Percentiles rank a stretch among this genome's conserved stretches.
These are phyloP conservation scores for Leishmania turanica DNA, from an alignment of 208 protist species.

Conservation along the genomic window DNA sequence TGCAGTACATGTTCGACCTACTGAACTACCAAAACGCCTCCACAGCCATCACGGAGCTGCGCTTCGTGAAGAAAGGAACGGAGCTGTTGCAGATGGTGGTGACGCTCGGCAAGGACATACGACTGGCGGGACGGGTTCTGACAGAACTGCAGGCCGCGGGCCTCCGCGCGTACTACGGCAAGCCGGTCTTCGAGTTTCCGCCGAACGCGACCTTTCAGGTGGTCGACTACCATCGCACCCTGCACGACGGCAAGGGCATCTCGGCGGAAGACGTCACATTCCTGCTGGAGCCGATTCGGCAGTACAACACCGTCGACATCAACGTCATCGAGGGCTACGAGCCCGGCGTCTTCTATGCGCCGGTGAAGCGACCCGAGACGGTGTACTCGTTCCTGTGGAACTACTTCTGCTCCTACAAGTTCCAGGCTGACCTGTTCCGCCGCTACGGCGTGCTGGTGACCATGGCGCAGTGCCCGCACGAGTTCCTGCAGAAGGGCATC, in stretches of 20 bases:
- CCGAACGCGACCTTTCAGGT: conserved; percentile 86
- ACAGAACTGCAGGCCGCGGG: conserved; percentile 54
- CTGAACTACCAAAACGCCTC: conserved; percentile 64
- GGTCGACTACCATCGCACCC: conserved; percentile 64
- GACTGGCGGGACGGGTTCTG: conserved; percentile 58
- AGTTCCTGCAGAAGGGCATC: conserved; percentile 67
- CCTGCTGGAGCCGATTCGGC: conserved; percentile 63
- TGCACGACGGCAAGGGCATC: conserved; percentile 62
- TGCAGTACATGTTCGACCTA: conserved; percentile 82
- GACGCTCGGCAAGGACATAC: conserved; percentile 64
- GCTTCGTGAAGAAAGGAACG: conserved; percentile 77
- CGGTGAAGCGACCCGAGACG: conserved; percentile 74
- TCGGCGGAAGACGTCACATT: conserved; percentile 51
- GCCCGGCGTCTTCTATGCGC: conserved; percentile 78
- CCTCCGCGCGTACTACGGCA: conserved; percentile 62
- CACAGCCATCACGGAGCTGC: conserved; percentile 77
- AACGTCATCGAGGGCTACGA: conserved; percentile 79
- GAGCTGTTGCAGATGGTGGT: conserved; percentile 78
- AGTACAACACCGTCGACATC: conserved; percentile 50
- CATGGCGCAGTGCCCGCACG: conserved; percentile 78
- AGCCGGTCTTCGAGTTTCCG: conserved; percentile 35
- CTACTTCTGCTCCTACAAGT: conserved; percentile 66
- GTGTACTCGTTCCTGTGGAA: conserved; percentile 85
- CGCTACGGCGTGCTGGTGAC: conserved; percentile 80
- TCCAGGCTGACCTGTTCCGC: conserved; percentile 72